Base-by-base conservation (phyloP, 805 yeast genomes). In the Cyberlindnera xylosilytica region DNA sequence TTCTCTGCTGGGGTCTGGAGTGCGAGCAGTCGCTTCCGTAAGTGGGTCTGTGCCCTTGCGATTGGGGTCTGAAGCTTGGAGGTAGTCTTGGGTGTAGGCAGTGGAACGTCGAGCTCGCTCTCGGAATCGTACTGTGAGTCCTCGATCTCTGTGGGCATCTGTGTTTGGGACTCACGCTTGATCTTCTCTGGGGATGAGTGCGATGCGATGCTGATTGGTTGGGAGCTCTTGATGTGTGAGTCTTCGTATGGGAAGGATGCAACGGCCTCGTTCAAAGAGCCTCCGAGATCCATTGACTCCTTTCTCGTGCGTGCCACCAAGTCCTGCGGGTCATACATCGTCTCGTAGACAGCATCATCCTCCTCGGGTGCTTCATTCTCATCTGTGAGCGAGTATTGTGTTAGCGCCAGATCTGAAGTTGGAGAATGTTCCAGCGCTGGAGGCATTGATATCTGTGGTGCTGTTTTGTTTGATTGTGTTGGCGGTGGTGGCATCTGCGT, bases 1-100 rank as follows among this genome's bases (percentile, higher is more conserved):
- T 28, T 18, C 15, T 43, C 55, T 4, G 34, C 20, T 4, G 60
- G 60, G 1, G 56, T 53, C 15, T 50, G 44, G 6, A 46, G 24
- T 4, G 28, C 37, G n/a, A 35, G 36, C 3, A 31, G 8, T 3
- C 31, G 12, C 39, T 32, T 13, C 45, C 42, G 17, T 16, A 6
- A 20, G 8, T 29, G 20, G 6, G 31, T 33, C 18, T 18, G 24
- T 24, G 8, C 20, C n/a, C 15, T 35, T n/a, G 16, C 10, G 23
- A 35, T 18, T 18, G 56, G 56, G 1, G 54, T 52, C 30, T 43
- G 41, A 13, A 39, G 33, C 31, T 46, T 47, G 7, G 41, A n/a
- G 8, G 20, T 30, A 2, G 42, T 44, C 18, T 27, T 20, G 20
- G 50, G 50, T 9, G 50, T 46, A 8, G 44, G 46, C 11, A 46